A percentile compares a stretch with the other conserved stretches of the same genome.
Conservation (phyloP, 345 rosid species). For the Toxicodendron radicans region DNA sequence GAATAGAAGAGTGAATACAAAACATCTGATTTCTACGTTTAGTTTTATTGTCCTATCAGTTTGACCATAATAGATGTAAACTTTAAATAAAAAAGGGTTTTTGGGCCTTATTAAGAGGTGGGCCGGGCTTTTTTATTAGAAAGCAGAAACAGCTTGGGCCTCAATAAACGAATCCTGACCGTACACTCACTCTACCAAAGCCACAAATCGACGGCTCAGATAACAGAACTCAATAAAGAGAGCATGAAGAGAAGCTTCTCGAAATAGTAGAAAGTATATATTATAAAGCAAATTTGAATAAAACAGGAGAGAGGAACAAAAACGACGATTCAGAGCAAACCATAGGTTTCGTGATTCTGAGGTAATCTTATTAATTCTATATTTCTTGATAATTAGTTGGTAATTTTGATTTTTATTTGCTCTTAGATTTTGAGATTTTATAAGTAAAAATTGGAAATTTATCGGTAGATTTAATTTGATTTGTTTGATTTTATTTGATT, state of each 20-base stretch:
- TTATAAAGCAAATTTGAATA: not conserved
- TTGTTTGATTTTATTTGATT: too few relatives aligned
- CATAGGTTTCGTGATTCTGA: not conserved
- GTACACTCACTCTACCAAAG: not conserved
- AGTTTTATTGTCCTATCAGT: too few relatives aligned
- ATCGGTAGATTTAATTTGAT: too few relatives aligned
- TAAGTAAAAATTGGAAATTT: not conserved
- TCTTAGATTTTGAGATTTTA: not conserved
- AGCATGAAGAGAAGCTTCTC: slow-evolving; percentile 9
- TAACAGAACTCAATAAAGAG: not conserved
- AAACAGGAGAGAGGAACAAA: not conserved
- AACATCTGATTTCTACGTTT: too few relatives aligned
- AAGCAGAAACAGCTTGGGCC: not conserved
- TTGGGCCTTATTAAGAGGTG: not conserved
- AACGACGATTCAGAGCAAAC: not conserved
- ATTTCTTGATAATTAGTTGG: not conserved
- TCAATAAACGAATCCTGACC: not conserved
- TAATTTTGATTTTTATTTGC: not conserved
- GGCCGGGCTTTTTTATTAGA: not conserved
- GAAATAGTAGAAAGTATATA: not conserved
- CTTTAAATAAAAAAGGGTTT: too few relatives aligned
- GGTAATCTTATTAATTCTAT: not conserved
- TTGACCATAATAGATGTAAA: too few relatives aligned
- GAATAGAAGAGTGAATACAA: too few relatives aligned
- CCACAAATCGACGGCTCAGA: slow-evolving; percentile 12